Evolutionary conservation across 768 basidiomycete species (phyloP), one percentile per base, ranked within the genome.

Genomic region (Grammothele lineata): DNA sequence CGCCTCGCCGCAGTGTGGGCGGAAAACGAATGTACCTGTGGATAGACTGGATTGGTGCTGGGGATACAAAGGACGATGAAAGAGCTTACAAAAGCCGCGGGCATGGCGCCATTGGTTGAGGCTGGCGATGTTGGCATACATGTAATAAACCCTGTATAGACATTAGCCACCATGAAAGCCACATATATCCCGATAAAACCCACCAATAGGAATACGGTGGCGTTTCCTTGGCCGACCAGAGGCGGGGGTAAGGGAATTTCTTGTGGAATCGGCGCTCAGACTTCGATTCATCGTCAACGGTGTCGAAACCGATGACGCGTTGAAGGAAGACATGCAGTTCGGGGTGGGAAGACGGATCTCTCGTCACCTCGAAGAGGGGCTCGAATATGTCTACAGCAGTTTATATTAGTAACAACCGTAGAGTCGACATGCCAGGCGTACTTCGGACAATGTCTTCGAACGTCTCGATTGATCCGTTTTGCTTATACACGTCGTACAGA

Each of bases 281-380:
- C 68, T 97, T 98, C 2, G 90, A 93, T 68, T 99, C 96, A 58
- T 99, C 96, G 57, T 99, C 96, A 18, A 99, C 96, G n/a, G 87
- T 93, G 59, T 98, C 96, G 60, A 99, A 96, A 5, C 96, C 96
- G 42, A 98, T 67, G 5, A 98, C 93, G 5, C 96, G 84, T 65
- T 96, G 93, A 26, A 99, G 70, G 71, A 99, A 94, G 27, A 95
- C 74, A 61, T 98, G 95, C 10, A 99, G 74, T 58, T 98, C 94
- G 0, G 95, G 96, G 59, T 98, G 95, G 2, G 78, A 81, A 3
- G 71, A 66, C 0, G 96, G 96, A 62, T 98, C 85, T 57, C 87
- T 81, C 0, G 96, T 99, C 23, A 98, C 96, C 62, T 99, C 95
- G 57, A 96, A 99, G 41, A 99, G 66, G 0, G 96, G 95, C 27